Conservation (phyloP, 2,329 filamentous ascomycete species). For the Xylariaceae sp. region DNA sequence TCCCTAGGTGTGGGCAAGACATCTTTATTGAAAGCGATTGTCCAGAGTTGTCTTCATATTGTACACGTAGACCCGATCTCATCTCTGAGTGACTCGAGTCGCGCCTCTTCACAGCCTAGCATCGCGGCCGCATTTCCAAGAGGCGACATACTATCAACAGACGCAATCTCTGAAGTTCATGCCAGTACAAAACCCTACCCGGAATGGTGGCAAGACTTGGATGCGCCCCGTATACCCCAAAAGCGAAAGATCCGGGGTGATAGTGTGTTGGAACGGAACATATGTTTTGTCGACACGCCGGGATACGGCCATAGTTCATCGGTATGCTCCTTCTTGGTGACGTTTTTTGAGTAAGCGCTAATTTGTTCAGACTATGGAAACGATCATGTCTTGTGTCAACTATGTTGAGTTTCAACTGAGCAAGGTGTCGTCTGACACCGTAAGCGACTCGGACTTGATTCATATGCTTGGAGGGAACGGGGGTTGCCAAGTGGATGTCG, state of each 20-base stretch:
- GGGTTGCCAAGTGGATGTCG: conserved; percentile 75
- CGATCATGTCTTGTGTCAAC: conserved; percentile 55
- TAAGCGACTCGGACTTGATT: conserved; percentile 69
- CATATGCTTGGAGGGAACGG: conserved; percentile 75
- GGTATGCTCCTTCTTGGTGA: conserved; percentile 36
- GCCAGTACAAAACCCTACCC: conserved; percentile 82
- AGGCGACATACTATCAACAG: conserved; percentile 31
- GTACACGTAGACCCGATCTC: conserved; percentile 77
- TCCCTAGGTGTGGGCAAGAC: conserved; percentile 75
- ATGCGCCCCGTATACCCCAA: conserved; percentile 54
- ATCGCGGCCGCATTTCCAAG: conserved; percentile 17
- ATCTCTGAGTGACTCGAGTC: conserved; percentile 26
- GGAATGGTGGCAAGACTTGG: conserved; percentile 79
- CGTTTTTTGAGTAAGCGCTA: conserved; percentile 8
- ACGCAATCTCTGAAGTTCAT: conserved; percentile 60
- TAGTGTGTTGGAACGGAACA: conserved; percentile 77
- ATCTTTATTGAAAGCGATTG: conserved; percentile 79
- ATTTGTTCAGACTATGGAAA: conserved; percentile 41
- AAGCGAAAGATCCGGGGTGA: conserved; percentile 69
- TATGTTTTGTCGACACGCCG: conserved; percentile 88
- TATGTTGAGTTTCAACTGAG: conserved; percentile 69
- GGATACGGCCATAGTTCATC: conserved; percentile 53
- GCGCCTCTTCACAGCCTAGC: conserved; percentile 12
- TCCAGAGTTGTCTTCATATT: conserved; percentile 83
- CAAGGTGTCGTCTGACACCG: conserved; percentile 56